Base-by-base conservation (phyloP, 805 yeast species). In the Saccharomycopsis sp. region DNA sequence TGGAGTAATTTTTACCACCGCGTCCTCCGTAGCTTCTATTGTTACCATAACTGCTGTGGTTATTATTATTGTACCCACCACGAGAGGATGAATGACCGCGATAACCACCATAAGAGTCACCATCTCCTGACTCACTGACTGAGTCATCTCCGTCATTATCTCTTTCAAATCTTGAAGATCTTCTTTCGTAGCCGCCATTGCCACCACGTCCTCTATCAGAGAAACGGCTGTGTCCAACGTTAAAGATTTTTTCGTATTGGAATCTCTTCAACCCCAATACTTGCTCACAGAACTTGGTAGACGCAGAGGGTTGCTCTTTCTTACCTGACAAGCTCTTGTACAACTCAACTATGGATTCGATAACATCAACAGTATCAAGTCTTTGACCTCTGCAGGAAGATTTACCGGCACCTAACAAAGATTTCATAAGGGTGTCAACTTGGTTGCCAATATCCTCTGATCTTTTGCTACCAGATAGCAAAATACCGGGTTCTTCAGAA, bases 81-180 rank as follows among this genome's bases (percentile, higher is more conserved):
- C 48, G 48, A 44, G 48, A 44, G 50, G 50, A 50, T 21, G 60
- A 50, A 46, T 57, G 47, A 18, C 64, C 51, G 34, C 56, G 34
- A 29, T 59, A 55, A 55, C 55, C 56, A 44, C 61, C 58, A n/a
- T 54, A 55, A 8, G 54, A 51, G 21, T 53, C 48, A 20, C 50
- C 53, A 50, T 34, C 55, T 8, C 56, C 56, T 16, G 58, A 51
- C 2, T 46, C 53, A 24, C 58, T 58, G 55, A 69, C 67, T 24
- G 66, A 64, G 34, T 70, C 69, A 57, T 65, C 68, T 34, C 67
- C 69, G 53, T 68, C 66, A 16, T 65, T 62, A 12, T 58, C 62
- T 24, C 56, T 59, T 70, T 64, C 34, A 71, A 63, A 58, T 75
- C 78, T 20, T 66, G 64, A 24, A 75, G 65, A 18, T 72, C 59